A percentile compares a stretch with the other conserved stretches of the same genome.
Conservation (phyloP, 2,329 filamentous ascomycete genomes). For the Ceratocystis diversiconidia region DNA sequence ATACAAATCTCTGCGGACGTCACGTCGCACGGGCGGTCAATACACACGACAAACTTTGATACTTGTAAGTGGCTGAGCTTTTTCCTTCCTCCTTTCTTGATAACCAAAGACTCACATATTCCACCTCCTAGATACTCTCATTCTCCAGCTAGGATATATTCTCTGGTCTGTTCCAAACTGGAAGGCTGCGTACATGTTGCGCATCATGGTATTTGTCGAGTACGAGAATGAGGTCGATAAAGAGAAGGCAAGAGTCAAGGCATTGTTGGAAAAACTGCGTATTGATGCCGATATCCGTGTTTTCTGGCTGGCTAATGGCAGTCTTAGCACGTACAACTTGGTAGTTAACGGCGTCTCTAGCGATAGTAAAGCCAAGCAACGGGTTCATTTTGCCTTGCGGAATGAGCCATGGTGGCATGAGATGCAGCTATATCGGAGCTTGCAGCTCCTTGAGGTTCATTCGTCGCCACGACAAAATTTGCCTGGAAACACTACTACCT, state of each 20-base stretch:
- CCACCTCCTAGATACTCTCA: slow-evolving; percentile 46
- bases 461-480: background rate
- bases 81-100: background rate
- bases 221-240: slow-evolving; percentile 74
- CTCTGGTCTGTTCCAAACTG: slow-evolving; percentile 67
- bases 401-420: slow-evolving; percentile 76
- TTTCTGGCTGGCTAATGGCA: slow-evolving; percentile 65
- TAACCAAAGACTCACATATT: slow-evolving; percentile 17
- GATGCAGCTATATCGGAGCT: slow-evolving; percentile 42
- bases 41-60: slow-evolving; percentile 80
- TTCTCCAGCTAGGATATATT: slow-evolving; percentile 74
- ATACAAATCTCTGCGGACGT: slow-evolving; percentile 88
- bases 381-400: slow-evolving; percentile 51
- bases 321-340: slow-evolving; percentile 57
- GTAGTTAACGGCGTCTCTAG: slow-evolving; percentile 59
- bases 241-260: slow-evolving; percentile 56
- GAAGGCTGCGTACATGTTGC: slow-evolving; percentile 57
- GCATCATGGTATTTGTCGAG: slow-evolving; percentile 78
- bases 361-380: slow-evolving; percentile 34
- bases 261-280: slow-evolving; percentile 63
- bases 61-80: slow-evolving; percentile 46
- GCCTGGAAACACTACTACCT: background rate
- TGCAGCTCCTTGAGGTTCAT: slow-evolving; percentile 26
- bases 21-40: slow-evolving; percentile 47
- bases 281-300: slow-evolving; percentile 70